These are phyloP conservation scores for Boechera stricta DNA, from an alignment of 345 rosid genomes.

Conservation along the genomic window DNA sequence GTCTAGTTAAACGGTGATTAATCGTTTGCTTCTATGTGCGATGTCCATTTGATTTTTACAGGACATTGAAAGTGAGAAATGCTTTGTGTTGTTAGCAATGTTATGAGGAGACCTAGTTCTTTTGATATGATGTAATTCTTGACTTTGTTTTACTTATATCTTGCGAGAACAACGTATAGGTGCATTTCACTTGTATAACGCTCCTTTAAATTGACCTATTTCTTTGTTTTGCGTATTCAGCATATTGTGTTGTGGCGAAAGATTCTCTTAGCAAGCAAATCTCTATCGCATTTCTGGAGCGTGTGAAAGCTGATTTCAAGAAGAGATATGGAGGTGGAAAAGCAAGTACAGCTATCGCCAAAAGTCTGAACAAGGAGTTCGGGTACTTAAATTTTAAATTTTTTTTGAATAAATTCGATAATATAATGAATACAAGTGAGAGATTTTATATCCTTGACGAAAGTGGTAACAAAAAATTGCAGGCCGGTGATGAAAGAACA, in stretches of 20 bases:
- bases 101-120: neutral
- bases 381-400: conserved; percentile 55
- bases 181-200: neutral
- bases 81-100: conserved; percentile 9
- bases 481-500: conserved; percentile 96
- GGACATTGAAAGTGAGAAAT: neutral
- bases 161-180: neutral
- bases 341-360: conserved; percentile 90
- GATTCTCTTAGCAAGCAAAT: conserved; percentile 91
- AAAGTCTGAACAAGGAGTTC: conserved; percentile 92
- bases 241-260: conserved; percentile 96
- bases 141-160: neutral
- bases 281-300: conserved; percentile 90
- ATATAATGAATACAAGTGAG: neutral
- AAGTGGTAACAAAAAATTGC: conserved; percentile 32
- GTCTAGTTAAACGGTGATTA: neutral
- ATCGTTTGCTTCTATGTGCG: neutral
- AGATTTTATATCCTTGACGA: neutral
- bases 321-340: conserved; percentile 95
- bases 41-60: neutral
- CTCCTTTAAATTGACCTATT: conserved; percentile 31
- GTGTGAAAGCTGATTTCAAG: conserved; percentile 89
- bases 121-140: neutral
- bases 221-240: conserved; percentile 48
- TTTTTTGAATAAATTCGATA: neutral